These are phyloP conservation scores for Naganishia onofrii DNA, from an alignment of 768 basidiomycete genomes.

Conservation along the genomic window DNA sequence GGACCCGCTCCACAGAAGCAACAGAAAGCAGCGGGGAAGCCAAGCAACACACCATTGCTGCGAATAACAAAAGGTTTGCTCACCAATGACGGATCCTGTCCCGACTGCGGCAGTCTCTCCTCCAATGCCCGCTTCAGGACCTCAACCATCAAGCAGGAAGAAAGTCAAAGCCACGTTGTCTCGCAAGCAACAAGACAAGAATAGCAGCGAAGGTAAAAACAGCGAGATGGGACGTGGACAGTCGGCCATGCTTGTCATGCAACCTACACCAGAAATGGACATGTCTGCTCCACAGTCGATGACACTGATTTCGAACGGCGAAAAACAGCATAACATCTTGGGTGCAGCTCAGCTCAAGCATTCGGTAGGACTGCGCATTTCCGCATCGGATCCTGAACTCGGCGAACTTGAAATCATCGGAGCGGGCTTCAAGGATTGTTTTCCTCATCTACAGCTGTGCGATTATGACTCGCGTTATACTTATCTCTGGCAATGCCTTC, in stretches of 20 bases:
- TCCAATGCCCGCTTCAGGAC: background rate
- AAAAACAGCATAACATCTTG: background rate
- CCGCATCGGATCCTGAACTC: background rate
- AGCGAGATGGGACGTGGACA: background rate
- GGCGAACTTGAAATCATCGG: background rate
- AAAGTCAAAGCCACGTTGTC: background rate
- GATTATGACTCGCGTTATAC: conserved; percentile 2
- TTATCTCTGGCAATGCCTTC: background rate
- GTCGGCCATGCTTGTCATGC: no score
- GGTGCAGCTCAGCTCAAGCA: background rate
- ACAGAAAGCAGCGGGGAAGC: background rate
- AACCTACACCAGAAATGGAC: no score
- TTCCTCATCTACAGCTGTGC: background rate
- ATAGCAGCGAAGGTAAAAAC: background rate
- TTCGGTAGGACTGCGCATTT: background rate
- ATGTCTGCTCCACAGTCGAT: background rate
- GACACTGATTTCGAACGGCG: background rate
- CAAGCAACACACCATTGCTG: background rate
- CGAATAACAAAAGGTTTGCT: background rate
- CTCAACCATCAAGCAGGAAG: background rate
- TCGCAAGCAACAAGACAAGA: background rate
- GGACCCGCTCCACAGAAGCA: background rate
- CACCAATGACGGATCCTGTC: background rate
- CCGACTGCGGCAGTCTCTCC: background rate
- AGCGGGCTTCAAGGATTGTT: background rate